These are phyloP conservation scores for Exophiala viscosa DNA, from an alignment of 2,329 filamentous ascomycete species.

Conservation along the genomic window DNA sequence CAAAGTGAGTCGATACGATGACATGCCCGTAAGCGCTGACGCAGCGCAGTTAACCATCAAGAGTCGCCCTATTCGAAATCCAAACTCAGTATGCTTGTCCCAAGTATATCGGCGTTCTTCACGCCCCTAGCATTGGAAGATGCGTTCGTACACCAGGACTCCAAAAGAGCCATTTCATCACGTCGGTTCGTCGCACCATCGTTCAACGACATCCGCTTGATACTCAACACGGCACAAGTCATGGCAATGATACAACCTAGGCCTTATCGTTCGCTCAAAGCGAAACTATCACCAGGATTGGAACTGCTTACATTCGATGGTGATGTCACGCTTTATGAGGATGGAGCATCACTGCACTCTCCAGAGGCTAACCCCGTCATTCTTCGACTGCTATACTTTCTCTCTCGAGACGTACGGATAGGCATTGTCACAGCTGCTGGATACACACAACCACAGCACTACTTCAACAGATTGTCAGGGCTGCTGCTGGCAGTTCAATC, in stretches of 20 bases:
- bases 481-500: constrained; percentile 74
- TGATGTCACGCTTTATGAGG: constrained; percentile 92
- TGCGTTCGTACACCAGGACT: constrained; percentile 87
- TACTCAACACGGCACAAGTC: constrained; percentile 90
- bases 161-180: constrained; percentile 78
- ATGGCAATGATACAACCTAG: constrained; percentile 72
- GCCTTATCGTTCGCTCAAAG: constrained; percentile 16
- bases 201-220: constrained; percentile 92
- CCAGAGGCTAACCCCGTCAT: constrained; percentile 75
- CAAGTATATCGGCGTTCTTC: constrained; percentile 89
- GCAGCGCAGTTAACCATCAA: constrained; percentile 22
- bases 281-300: constrained; percentile 57
- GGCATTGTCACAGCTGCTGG: constrained; percentile 96
- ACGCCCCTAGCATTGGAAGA: constrained; percentile 81
- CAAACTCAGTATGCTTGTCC: constrained; percentile 88
- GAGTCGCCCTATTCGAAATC: constrained; percentile 55
- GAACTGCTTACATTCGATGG: constrained; percentile 94
- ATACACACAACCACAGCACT: constrained; percentile 81
- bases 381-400: constrained; percentile 62
- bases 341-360: constrained; percentile 67
- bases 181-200: constrained; percentile 90
- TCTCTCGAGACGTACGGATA: constrained; percentile 74
- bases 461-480: constrained; percentile 82
- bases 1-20: constrained; percentile 60
- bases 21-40: constrained; percentile 1